phyloP scores from a whole-genome alignment of 1,139 yeast species.

The Magnusiomyces suaveolens region DNA sequence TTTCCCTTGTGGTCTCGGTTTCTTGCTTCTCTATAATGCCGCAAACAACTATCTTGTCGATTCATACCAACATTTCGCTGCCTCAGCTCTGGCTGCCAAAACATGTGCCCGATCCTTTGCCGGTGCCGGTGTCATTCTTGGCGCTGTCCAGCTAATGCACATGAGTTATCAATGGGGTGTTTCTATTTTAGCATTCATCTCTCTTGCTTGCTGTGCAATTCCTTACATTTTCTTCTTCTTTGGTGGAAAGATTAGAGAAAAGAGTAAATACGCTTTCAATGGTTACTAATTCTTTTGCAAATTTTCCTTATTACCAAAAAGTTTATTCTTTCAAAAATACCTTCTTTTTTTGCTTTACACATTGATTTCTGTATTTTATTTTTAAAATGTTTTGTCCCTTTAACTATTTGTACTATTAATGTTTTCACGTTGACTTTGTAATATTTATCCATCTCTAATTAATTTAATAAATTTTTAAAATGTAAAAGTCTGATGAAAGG shows the following conservation, averaged over 20 bases:
- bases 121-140: conserved; percentile 35
- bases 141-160: conserved; percentile 45
- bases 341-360: too few relatives aligned
- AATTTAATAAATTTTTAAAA: too few relatives aligned
- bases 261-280: conserved; percentile 50
- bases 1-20: conserved; percentile 8
- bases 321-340: too few relatives aligned
- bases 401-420: too few relatives aligned
- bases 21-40: conserved; percentile 4
- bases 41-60: conserved; percentile 59
- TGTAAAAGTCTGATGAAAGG: too few relatives aligned
- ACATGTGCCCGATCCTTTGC: conserved; percentile 42
- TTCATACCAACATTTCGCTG: conserved; percentile 56
- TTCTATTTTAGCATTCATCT: conserved; percentile 57
- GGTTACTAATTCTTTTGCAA: too few relatives aligned
- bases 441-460: too few relatives aligned
- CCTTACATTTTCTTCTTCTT: conserved; percentile 57
- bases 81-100: conserved; percentile 82
- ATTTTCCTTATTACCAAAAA: too few relatives aligned
- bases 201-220: conserved; percentile 50
- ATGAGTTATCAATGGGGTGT: conserved; percentile 77
- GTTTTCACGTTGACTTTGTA: too few relatives aligned
- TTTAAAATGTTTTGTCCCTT: too few relatives aligned
- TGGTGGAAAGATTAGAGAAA: conserved; percentile 53
- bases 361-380: too few relatives aligned